Evolutionary conservation across 2,329 filamentous ascomycete species (phyloP), one percentile per base, ranked within the genome.

Genomic region (Sporothrix pallida): DNA sequence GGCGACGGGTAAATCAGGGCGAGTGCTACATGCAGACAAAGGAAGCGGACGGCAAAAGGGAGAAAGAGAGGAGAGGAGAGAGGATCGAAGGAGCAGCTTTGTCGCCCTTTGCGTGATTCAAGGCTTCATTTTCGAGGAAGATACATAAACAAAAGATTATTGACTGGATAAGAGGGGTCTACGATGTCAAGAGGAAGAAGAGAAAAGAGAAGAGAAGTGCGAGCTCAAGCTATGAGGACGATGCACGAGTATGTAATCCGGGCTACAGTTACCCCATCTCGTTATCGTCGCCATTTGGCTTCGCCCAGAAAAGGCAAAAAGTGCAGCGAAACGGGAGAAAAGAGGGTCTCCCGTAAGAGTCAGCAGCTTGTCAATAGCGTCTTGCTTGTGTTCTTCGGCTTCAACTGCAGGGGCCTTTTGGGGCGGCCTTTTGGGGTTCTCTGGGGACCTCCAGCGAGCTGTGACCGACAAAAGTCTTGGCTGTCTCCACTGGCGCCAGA

Each of bases 241-340:
- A 37, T 37, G 31, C 31, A 37, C 31, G 31, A 37, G 31, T 37
- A 37, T 37, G 31, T 37, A 26, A 23, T 8, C 52, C 10, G 50
- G 46, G 50, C 50, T 31, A 44, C 58, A 17, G 13, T 42, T 13
- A 48, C 5, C 31, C 10, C 31, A 37, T 50, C 31, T 37, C n/a
- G 58, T 65, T 72, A 72, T 72, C 58, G 46, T n/a, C 58, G 31
- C 31, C 54, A 6, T 37, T 37, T 37, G 7, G 42, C 42, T 54
- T 70, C 48, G 68, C 68, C 68, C 52, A 58, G 31, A 20, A 60
- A 46, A 10, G 68, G 68, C 37, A 70, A 71, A 60, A 60, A 48
- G 69, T 71, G 20, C 54, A 60, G 65, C 20, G 20, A 50, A 69
- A 54, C 31, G 31, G 20, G 52, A 20, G 52, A 56, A 56, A 50